Conservation (phyloP, 177 flowering plant species). For the Telopea speciosissima region DNA sequence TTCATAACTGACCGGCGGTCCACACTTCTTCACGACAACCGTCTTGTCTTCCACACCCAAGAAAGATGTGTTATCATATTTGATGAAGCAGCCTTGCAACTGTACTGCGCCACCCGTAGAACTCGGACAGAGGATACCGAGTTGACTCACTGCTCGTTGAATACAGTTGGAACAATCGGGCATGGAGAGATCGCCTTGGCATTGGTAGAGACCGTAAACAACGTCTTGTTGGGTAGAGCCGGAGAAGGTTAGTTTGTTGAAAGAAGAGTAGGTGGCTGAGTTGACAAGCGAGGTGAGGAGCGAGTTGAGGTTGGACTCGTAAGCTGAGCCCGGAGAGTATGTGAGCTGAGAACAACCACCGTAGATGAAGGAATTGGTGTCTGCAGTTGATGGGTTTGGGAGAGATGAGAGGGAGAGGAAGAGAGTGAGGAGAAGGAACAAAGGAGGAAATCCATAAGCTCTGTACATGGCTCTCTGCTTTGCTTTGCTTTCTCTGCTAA, state of each 20-base stretch:
- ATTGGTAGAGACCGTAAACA: constrained; percentile 77
- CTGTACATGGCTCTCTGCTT: not conserved
- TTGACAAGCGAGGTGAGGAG: constrained; percentile 62
- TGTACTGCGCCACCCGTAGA: constrained; percentile 68
- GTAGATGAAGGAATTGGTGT: constrained; percentile 46
- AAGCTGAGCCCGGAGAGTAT: constrained; percentile 39
- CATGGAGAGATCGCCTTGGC: constrained; percentile 67
- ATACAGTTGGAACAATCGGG: constrained; percentile 64
- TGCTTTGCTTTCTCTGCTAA: too few species aligned
- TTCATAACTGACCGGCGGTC: constrained; percentile 35
- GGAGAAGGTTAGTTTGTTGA: constrained; percentile 59
- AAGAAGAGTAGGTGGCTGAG: constrained; percentile 48
- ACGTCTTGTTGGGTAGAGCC: constrained; percentile 26
- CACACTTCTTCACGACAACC: constrained; percentile 58
- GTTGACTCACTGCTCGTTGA: constrained; percentile 47
- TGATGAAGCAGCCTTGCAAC: constrained; percentile 74
- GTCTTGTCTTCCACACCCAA: constrained; percentile 76
- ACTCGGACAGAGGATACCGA: constrained; percentile 48
- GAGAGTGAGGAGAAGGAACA: constrained; percentile 11
- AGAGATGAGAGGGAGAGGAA: constrained; percentile 15
- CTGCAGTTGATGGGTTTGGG: constrained; percentile 24
- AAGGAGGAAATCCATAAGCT: constrained; percentile 15
- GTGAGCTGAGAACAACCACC: constrained; percentile 65
- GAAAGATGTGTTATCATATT: constrained; percentile 62
- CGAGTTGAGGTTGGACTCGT: constrained; percentile 53